Base-by-base conservation (phyloP, 176 grass and related monocot genomes). In the Lolium perenne region DNA sequence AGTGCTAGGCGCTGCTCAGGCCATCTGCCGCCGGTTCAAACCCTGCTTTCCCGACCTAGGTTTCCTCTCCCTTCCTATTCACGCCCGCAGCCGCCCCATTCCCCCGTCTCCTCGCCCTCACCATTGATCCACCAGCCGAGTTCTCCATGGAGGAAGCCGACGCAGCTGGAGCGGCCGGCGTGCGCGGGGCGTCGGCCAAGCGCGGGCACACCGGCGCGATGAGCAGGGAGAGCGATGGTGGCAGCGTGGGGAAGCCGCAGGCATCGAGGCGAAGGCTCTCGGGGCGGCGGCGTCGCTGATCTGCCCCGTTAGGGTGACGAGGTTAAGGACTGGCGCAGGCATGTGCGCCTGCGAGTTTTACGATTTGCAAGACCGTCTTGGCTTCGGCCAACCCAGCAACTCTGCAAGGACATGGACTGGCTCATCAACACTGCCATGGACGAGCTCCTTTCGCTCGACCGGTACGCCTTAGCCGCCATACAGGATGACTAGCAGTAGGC, bases 391-490 rank as follows among this genome's bases (percentile, higher is more conserved):
- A 80, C 92, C 89, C 3, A 97, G 94, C 85, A 43, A 43, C 41
- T 43, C 41, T 0, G 41, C 41, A 93, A 97, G 76, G 94, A 89
- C 69, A 82, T 94, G 76, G 91, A 97, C 23, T 97, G 94, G 94
- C 91, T 97, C 83, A 88, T 93, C 75, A 90, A 97, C 56, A n/a
- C 70, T 40, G 83, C 92, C 82, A 97, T 97, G 83, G 89, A 97
- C 15, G 64, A 86, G 64, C 83, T 97, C 38, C 92, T 87, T 4
- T 46, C 29, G 43, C 89, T 94, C 25, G 85, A 92, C 67, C 76
- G 65, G 10, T 26, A 50, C 54, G 83, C 85, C 0, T 92, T 92
- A n/a, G 67, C 83, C 0, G 64, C 78, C 38, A 46, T 89, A 55
- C 64, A 47, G 25, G 62, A 65, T 18, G 1, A 1, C 17, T 3